Conservation (phyloP, 441 rosid species). For the Corymbia citriodora region DNA sequence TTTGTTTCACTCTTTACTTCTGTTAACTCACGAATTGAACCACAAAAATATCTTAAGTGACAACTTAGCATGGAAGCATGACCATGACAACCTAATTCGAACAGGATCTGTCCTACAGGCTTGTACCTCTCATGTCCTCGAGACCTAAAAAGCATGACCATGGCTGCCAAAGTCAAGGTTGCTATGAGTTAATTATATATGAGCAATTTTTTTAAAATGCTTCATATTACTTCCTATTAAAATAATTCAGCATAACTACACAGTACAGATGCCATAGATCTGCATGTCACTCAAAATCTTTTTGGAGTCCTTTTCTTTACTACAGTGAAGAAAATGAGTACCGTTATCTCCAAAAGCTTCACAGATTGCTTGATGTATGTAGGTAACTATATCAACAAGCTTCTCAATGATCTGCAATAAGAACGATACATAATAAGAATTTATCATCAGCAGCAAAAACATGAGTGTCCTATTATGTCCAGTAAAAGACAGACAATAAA, state of each 20-base stretch:
- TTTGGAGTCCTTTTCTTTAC: neutral
- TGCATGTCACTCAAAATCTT: neutral
- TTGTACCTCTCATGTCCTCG: neutral
- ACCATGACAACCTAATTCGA: neutral
- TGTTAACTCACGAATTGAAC: neutral
- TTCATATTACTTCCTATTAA: neutral
- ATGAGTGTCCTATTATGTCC: neutral
- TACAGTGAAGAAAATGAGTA: slow-evolving; percentile 10
- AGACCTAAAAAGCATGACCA: neutral
- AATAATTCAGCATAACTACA: neutral
- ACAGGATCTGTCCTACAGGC: neutral
- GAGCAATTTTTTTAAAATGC: neutral
- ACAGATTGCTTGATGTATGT: slow-evolving; percentile 60
- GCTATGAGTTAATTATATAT: neutral
- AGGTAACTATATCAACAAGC: slow-evolving; percentile 73
- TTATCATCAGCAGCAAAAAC: neutral
- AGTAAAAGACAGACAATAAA: neutral
- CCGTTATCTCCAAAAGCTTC: slow-evolving; percentile 78
- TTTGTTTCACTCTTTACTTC: neutral
- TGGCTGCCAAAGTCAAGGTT: neutral
- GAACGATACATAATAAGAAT: neutral
- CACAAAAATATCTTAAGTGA: neutral
- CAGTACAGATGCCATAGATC: neutral
- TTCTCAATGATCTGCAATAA: slow-evolving; percentile 68
- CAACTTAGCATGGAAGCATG: neutral